These are phyloP conservation scores for Termitomyces titanicus DNA, from an alignment of 768 basidiomycete species.

Conservation along the genomic window DNA sequence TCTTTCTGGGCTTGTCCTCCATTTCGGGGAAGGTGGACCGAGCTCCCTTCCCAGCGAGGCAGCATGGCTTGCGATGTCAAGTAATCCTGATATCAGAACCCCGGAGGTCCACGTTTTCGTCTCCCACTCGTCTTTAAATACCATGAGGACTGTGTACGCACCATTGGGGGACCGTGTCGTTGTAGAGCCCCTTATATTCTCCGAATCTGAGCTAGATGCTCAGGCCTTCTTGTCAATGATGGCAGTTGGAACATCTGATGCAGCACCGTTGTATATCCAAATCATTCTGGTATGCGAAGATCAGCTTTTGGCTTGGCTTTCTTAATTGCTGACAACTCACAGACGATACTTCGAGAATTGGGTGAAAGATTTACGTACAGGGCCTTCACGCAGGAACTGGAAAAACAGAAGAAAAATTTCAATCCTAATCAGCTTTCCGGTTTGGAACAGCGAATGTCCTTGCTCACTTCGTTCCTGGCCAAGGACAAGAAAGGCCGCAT, in stretches of 20 bases:
- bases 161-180: slow-evolving; percentile 44
- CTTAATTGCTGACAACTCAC: neutral
- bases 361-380: slow-evolving; percentile 56
- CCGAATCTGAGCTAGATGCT: slow-evolving; percentile 61
- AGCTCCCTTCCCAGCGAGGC: slow-evolving; percentile 60
- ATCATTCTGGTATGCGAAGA: slow-evolving; percentile 50
- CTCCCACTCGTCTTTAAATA: slow-evolving; percentile 56
- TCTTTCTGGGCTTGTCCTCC: slow-evolving; percentile 61
- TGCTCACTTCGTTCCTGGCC: slow-evolving; percentile 58
- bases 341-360: slow-evolving; percentile 60
- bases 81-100: slow-evolving; percentile 23
- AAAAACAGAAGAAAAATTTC: slow-evolving; percentile 45
- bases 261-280: slow-evolving; percentile 68
- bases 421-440: slow-evolving; percentile 53
- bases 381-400: slow-evolving; percentile 45
- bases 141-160: slow-evolving; percentile 55
- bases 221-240: slow-evolving; percentile 72
- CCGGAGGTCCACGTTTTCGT: slow-evolving; percentile 50
- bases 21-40: slow-evolving; percentile 66
- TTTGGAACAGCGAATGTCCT: slow-evolving; percentile 59
- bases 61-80: slow-evolving; percentile 49
- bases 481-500: slow-evolving; percentile 8
- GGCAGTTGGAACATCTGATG: slow-evolving; percentile 60
- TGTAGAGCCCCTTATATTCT: slow-evolving; percentile 53
- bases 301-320: neutral